phyloP scores from a whole-genome alignment of 305 asterid genomes.

The Solanum hybrid region DNA sequence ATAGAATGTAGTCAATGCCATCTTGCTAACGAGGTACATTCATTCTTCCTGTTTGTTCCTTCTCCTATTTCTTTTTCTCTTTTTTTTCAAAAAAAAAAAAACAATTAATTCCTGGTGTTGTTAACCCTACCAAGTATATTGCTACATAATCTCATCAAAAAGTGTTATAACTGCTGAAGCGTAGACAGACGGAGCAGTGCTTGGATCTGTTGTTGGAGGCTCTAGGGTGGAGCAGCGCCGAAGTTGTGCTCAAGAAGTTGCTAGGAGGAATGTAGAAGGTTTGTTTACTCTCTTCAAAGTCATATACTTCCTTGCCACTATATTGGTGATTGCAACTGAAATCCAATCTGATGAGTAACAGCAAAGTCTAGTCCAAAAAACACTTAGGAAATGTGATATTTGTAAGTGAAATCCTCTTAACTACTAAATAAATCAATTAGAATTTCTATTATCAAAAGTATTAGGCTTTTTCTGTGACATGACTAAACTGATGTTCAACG shows the following conservation, averaged over 20 bases:
- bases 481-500: neutral
- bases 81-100: neutral
- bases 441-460: neutral
- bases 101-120: neutral
- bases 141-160: neutral
- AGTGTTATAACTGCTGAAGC: slow-evolving; percentile 5
- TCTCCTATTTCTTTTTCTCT: neutral
- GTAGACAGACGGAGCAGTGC: slow-evolving; percentile 67
- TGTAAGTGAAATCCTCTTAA: neutral
- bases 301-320: neutral
- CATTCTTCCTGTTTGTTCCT: neutral
- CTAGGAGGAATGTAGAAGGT: slow-evolving; percentile 82
- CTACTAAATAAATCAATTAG: neutral
- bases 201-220: slow-evolving; percentile 94
- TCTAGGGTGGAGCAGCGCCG: slow-evolving; percentile 54
- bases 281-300: neutral
- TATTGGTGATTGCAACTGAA: neutral
- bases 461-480: neutral
- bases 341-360: neutral
- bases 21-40: neutral
- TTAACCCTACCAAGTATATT: neutral
- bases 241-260: slow-evolving; percentile 74
- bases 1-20: neutral
- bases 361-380: neutral
- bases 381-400: neutral